These are phyloP conservation scores for Suhomyces tanzawaensis DNA, from an alignment of 805 yeast species.

Conservation along the genomic window DNA sequence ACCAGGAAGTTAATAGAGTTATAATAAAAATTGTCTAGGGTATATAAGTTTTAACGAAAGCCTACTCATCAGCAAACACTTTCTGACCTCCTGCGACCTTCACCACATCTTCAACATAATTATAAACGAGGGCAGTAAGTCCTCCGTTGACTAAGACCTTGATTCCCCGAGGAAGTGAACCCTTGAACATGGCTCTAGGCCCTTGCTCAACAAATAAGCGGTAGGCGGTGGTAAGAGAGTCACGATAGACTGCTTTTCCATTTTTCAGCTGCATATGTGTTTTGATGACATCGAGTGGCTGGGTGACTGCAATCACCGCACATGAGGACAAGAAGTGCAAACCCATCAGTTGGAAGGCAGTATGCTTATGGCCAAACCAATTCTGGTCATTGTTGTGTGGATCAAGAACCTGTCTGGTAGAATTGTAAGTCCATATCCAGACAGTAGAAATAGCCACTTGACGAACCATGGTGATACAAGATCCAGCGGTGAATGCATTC, in stretches of 20 bases:
- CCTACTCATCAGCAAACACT: constrained; percentile 21
- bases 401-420: constrained; percentile 66
- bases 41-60: too few species aligned
- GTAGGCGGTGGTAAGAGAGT: constrained; percentile 51
- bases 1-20: too few species aligned
- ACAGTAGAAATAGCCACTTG: constrained; percentile 79
- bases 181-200: constrained; percentile 30
- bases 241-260: constrained; percentile 55
- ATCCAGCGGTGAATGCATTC: constrained; percentile 78
- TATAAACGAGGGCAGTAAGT: constrained; percentile 63
- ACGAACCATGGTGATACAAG: constrained; percentile 75
- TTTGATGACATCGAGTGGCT: constrained; percentile 83
- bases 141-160: constrained; percentile 73
- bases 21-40: too few species aligned
- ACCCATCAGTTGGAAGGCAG: constrained; percentile 47
- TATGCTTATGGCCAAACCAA: constrained; percentile 47
- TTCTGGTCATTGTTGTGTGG: constrained; percentile 44
- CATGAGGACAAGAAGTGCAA: constrained; percentile 56
- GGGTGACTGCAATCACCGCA: constrained; percentile 76
- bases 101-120: constrained; percentile 50
- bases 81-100: constrained; percentile 32
- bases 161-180: constrained; percentile 58
- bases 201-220: constrained; percentile 33
- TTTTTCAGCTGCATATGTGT: constrained; percentile 81
- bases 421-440: constrained; percentile 79